phyloP scores from a whole-genome alignment of 805 yeast species.

The Candida arabinofermentans region DNA sequence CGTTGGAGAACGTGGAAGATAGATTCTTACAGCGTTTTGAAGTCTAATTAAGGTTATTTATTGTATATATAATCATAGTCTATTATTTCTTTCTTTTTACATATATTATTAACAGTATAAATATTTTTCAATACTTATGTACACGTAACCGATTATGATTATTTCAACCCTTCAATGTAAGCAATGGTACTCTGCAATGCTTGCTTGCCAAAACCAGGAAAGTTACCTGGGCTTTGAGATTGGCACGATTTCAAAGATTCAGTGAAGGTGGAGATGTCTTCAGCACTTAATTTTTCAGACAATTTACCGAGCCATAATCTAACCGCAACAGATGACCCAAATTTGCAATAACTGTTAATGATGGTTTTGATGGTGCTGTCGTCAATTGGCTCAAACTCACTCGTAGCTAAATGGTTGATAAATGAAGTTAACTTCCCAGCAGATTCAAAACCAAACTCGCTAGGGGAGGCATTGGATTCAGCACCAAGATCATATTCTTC shows the following conservation, averaged over 20 bases:
- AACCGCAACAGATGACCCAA: slow-evolving; percentile 24
- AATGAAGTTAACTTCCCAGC: slow-evolving; percentile 21
- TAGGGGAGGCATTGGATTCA: background rate
- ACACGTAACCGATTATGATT: background rate
- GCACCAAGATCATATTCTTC: background rate
- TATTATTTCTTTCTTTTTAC: background rate
- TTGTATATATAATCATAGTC: background rate
- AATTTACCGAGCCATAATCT: slow-evolving; percentile 17
- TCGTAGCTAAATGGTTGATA: slow-evolving; percentile 9
- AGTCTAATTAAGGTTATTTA: background rate
- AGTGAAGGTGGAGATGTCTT: slow-evolving; percentile 6
- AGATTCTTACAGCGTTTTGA: slow-evolving; percentile 38
- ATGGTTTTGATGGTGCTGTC: slow-evolving; percentile 11
- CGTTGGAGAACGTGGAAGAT: slow-evolving; percentile 58
- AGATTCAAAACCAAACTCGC: slow-evolving; percentile 4
- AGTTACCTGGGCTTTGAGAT: background rate
- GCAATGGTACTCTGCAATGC: slow-evolving; percentile 1
- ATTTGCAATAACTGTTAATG: slow-evolving; percentile 16
- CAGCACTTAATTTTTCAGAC: slow-evolving; percentile 1
- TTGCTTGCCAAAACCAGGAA: slow-evolving; percentile 6
- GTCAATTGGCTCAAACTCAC: slow-evolving; percentile 8
- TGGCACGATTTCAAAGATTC: slow-evolving; percentile 1
- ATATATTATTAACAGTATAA: background rate
- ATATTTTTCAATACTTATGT: background rate
- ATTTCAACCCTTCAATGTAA: slow-evolving; percentile 5